These are phyloP conservation scores for Flagelloscypha sp. DNA, from an alignment of 768 basidiomycete genomes.

Conservation along the genomic window DNA sequence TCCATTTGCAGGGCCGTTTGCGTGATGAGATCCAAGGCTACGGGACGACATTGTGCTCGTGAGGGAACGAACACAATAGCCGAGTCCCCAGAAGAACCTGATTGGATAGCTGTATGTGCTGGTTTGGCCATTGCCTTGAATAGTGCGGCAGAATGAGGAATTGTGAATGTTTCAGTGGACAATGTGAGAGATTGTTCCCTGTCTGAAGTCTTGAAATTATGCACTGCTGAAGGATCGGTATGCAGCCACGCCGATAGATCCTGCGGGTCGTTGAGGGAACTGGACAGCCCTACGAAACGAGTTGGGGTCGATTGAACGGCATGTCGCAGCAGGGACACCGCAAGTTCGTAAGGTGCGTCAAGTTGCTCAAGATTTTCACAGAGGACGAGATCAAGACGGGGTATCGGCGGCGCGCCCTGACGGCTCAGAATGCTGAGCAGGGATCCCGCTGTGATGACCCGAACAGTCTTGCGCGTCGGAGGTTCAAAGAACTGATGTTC, in stretches of 20 bases:
- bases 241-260: constrained; percentile 82
- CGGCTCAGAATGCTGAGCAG: constrained; percentile 38
- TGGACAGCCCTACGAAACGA: constrained; percentile 70
- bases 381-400: constrained; percentile 55
- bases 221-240: constrained; percentile 52
- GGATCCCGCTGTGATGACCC: constrained; percentile 46
- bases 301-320: constrained; percentile 52
- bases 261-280: constrained; percentile 71
- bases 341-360: constrained; percentile 74
- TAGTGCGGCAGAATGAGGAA: constrained; percentile 78
- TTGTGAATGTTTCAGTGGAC: constrained; percentile 70
- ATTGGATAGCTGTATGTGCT: constrained; percentile 64
- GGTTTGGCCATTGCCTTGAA: constrained; percentile 92
- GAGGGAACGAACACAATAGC: constrained; percentile 88
- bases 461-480: constrained; percentile 37
- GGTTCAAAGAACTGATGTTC: constrained; percentile 27
- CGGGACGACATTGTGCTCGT: constrained; percentile 58
- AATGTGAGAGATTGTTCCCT: constrained; percentile 72
- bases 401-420: constrained; percentile 19
- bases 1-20: constrained; percentile 74
- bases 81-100: constrained; percentile 33
- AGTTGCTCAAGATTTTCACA: constrained; percentile 84
- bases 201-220: constrained; percentile 75
- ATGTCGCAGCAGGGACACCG: constrained; percentile 62
- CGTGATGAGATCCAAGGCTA: constrained; percentile 81